These are phyloP conservation scores for Citrus sinensis DNA, from an alignment of 345 rosid species.

Conservation along the genomic window DVS_A1.0 CM039163.1:50915501-50916000, in stretches of 20 bases:
- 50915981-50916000: not conserved
- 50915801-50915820: not conserved
- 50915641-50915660: not conserved
- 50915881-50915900: conserved; percentile 19
- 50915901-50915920: conserved; percentile 25
- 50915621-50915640: not conserved
- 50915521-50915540: too few relatives aligned
- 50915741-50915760: not conserved
- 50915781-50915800: not conserved
- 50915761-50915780: not conserved
- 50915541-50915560: not conserved
- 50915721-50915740: conserved; percentile 1
- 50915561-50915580: not conserved
- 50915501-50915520: too few relatives aligned
- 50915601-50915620: not conserved
- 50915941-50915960: conserved; percentile 17
- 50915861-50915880: conserved; percentile 1
- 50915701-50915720: not conserved
- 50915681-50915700: not conserved
- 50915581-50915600: not conserved
- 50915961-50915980: conserved; percentile 31
- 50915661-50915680: not conserved
- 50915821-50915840: not conserved
- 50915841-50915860: not conserved
- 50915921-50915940: conserved; percentile 16